Conservation (phyloP, 2,329 filamentous ascomycete genomes). For the Mycosphaerelloides madeirae region DNA sequence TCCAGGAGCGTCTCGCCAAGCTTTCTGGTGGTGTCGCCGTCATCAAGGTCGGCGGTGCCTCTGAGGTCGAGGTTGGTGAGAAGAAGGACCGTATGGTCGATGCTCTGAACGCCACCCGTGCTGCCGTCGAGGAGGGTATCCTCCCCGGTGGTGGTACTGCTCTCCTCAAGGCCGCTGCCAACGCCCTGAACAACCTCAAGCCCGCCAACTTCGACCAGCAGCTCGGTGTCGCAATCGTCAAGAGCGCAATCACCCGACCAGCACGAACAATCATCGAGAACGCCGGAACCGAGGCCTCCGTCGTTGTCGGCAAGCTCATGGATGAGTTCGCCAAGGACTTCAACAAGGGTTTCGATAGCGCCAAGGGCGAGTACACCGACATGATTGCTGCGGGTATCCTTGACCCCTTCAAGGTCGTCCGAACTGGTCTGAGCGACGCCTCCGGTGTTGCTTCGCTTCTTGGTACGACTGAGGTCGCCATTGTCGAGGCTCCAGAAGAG, state of each 20-base stretch:
- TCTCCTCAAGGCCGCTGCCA: conserved; percentile 91
- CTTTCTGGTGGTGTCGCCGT: conserved; percentile 97
- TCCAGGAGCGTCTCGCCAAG: conserved; percentile 98
- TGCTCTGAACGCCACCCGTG: conserved; percentile 94
- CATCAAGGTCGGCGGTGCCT: conserved; percentile 97
- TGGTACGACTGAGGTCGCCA: conserved; percentile 95
- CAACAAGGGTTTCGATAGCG: conserved; percentile 96
- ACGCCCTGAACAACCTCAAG: conserved; percentile 80
- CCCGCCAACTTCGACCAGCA: conserved; percentile 97
- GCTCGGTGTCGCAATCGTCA: conserved; percentile 94
- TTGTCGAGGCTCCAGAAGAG: conserved; percentile 92
- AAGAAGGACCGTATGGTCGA: conserved; percentile 99
- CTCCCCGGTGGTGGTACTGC: conserved; percentile 97
- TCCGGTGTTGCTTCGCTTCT: conserved; percentile 94
- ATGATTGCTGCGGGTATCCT: conserved; percentile 97
- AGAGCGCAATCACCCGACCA: conserved; percentile 94
- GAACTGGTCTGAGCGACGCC: conserved; percentile 89
- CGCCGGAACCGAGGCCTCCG: conserved; percentile 89
- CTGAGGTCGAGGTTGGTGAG: conserved; percentile 97
- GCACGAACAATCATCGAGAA: conserved; percentile 97
- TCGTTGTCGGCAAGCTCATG: conserved; percentile 95
- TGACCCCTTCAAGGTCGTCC: conserved; percentile 98
- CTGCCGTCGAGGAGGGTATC: conserved; percentile 98
- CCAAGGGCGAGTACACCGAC: conserved; percentile 97
- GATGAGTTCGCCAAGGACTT: conserved; percentile 90